Evolutionary conservation across 768 basidiomycete species (phyloP).

Genomic region (Hygrocybe punicea): DNA sequence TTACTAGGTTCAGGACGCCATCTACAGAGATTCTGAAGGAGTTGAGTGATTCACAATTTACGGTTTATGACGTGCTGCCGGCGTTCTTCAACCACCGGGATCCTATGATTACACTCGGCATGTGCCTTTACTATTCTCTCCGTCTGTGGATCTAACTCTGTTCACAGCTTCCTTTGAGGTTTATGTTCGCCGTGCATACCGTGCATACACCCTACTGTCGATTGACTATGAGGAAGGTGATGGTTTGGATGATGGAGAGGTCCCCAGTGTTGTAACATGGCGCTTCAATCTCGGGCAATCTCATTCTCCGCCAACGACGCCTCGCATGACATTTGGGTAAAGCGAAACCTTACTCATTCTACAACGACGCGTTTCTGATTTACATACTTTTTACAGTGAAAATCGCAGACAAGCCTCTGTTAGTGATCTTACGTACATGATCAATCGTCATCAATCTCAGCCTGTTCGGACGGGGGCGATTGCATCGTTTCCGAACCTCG

Average conservation of each 20-base stretch:
- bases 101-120: conserved; percentile 78
- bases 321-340: conserved; percentile 55
- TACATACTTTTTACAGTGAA: conserved; percentile 39
- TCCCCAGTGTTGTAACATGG: conserved; percentile 82
- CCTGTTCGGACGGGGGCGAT: conserved; percentile 89
- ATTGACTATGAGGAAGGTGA: conserved; percentile 96
- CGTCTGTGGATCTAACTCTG: conserved; percentile 1
- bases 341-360: conserved; percentile 10
- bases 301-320: conserved; percentile 82
- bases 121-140: conserved; percentile 20
- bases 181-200: conserved; percentile 93
- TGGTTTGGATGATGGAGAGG: conserved; percentile 75
- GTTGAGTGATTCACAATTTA: conserved; percentile 93
- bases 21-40: conserved; percentile 86
- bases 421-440: conserved; percentile 92
- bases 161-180: conserved; percentile 85
- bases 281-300: conserved; percentile 91
- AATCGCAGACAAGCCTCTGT: conserved; percentile 85
- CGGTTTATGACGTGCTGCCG: conserved; percentile 95
- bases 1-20: conserved; percentile 54
- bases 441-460: conserved; percentile 80
- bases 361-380: conserved; percentile 4
- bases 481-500: conserved; percentile 80
- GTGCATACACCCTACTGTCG: conserved; percentile 85
- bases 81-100: conserved; percentile 91